A percentile compares a stretch with the other conserved stretches of the same genome.
phyloP scores from a whole-genome alignment of 192 early-diverging fungal genomes.

The Backusella tuberculispora region DNA sequence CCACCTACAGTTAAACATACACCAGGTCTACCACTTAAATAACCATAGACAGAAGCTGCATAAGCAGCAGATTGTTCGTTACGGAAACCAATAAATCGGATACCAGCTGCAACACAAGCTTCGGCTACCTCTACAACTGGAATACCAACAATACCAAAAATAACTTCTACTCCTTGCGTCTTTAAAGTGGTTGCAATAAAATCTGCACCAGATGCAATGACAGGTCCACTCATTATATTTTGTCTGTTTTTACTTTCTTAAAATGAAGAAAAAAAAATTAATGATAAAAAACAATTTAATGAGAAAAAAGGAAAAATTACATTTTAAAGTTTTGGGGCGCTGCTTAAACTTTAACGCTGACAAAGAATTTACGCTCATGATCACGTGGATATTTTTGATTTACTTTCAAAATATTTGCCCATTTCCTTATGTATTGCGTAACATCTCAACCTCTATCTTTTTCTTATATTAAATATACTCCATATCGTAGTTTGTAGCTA shows the following conservation, averaged over 20 bases:
- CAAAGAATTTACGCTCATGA: neutral
- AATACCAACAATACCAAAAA: constrained; percentile 81
- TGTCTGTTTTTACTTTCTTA: neutral
- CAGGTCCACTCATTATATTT: constrained; percentile 7
- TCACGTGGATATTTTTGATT: neutral
- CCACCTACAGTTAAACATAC: constrained; percentile 73
- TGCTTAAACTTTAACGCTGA: neutral
- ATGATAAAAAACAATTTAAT: too few relatives aligned
- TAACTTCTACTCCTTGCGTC: constrained; percentile 59
- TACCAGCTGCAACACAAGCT: constrained; percentile 68
- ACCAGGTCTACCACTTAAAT: constrained; percentile 63
- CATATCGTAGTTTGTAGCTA: too few relatives aligned
- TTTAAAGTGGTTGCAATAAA: constrained; percentile 61
- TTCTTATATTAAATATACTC: neutral
- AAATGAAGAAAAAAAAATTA: neutral
- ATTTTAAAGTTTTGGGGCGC: neutral
- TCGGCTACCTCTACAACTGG: constrained; percentile 78
- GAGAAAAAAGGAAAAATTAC: constrained; percentile 18
- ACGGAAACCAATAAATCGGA: constrained; percentile 71
- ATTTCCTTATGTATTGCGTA: neutral
- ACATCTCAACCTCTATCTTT: neutral
- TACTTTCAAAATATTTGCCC: neutral
- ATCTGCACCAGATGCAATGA: constrained; percentile 54
- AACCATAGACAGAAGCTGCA: constrained; percentile 67
- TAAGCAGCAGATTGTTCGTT: constrained; percentile 80